Percentiles rank a stretch among this genome's conserved stretches.
Conservation (phyloP, 768 basidiomycete species). For the Botryobasidium botryosum region DNA sequence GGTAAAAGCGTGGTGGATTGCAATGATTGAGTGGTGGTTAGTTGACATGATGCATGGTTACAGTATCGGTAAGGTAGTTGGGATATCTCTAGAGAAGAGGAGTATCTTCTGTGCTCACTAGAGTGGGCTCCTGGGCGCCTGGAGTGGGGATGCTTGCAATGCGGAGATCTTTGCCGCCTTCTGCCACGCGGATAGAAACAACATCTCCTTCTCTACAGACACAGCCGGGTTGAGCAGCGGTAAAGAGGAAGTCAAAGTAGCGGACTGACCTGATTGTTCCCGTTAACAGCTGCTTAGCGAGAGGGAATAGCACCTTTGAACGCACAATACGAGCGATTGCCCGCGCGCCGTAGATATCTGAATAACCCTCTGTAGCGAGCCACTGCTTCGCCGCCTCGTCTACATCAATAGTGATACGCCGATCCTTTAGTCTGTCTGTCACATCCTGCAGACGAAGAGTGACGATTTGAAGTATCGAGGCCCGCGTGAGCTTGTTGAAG, state of each 20-base stretch:
- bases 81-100: too few relatives aligned
- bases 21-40: too few relatives aligned
- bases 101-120: too few relatives aligned
- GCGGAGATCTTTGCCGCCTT: constrained; percentile 26
- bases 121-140: too few relatives aligned
- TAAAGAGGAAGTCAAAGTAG: constrained; percentile 11
- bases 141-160: too few relatives aligned
- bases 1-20: too few relatives aligned
- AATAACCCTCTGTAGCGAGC: constrained; percentile 66
- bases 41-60: too few relatives aligned
- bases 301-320: constrained; percentile 62
- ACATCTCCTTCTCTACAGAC: constrained; percentile 43
- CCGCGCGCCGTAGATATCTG: constrained; percentile 64
- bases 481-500: constrained; percentile 73
- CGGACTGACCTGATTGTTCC: constrained; percentile 52
- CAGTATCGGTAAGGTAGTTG: too few relatives aligned
- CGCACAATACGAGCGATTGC: constrained; percentile 78
- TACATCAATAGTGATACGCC: constrained; percentile 57
- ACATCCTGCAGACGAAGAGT: constrained; percentile 61
- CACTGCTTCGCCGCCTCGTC: constrained; percentile 42
- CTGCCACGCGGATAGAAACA: constrained; percentile 35
- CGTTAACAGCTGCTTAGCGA: constrained; percentile 62
- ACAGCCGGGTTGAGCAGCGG: background rate
- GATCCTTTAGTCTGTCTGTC: constrained; percentile 39
- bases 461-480: constrained; percentile 65